Conservation (phyloP, 106 monocot genomes). For the Dendrobium officinale region DNA sequence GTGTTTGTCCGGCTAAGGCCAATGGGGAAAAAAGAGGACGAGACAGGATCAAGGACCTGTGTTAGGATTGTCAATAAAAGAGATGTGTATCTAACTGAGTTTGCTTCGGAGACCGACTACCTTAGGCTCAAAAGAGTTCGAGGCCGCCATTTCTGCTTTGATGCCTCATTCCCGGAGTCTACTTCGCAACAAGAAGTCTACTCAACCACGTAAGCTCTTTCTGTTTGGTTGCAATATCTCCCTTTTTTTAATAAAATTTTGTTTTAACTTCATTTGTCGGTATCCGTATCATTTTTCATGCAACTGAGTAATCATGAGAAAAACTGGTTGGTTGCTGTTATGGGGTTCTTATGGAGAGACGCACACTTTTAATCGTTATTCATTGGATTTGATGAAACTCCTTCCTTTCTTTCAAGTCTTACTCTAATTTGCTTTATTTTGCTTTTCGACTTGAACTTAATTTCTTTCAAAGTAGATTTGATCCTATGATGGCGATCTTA, state of each 20-base stretch:
- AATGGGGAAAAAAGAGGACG: conserved; percentile 87
- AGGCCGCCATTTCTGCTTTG: conserved; percentile 93
- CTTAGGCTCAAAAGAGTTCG: conserved; percentile 77
- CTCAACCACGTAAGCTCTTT: conserved; percentile 48
- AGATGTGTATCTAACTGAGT: conserved; percentile 82
- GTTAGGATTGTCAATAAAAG: conserved; percentile 60
- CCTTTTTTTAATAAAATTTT: background rate
- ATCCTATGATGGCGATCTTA: too few species aligned
- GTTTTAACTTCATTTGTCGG: background rate
- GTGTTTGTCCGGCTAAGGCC: conserved; percentile 93
- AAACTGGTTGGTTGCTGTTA: too few species aligned
- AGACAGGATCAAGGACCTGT: conserved; percentile 60
- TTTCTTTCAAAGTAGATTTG: too few species aligned
- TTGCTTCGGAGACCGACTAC: conserved; percentile 70
- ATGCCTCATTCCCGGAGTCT: conserved; percentile 66
- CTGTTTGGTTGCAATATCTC: background rate
- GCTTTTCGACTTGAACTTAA: too few species aligned
- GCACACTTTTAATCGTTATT: too few species aligned
- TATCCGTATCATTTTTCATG: background rate
- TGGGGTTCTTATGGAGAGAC: too few species aligned
- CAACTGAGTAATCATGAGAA: background rate
- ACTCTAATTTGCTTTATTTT: too few species aligned
- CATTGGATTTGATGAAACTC: too few species aligned
- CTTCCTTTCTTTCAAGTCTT: too few species aligned
- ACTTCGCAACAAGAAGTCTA: conserved; percentile 79